These are phyloP conservation scores for Liriodendron chinense DNA, from an alignment of 164 flowering plant genomes.

Conservation along the genomic window DNA sequence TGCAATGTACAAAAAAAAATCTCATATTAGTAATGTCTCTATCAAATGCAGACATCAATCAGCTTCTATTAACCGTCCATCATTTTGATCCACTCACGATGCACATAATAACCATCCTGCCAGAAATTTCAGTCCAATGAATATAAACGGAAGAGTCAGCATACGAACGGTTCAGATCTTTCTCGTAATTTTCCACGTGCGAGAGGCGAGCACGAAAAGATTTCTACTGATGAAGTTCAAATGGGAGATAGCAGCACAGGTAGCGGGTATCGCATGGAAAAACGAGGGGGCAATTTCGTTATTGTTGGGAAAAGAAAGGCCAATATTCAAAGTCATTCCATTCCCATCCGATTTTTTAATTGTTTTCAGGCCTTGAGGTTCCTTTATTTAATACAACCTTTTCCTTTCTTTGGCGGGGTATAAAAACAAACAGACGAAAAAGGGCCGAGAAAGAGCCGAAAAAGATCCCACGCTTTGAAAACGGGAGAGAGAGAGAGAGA, in stretches of 20 bases:
- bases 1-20: too few species aligned
- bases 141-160: not conserved
- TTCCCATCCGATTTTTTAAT: not conserved
- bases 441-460: conserved; percentile 8
- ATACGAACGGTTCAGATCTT: not conserved
- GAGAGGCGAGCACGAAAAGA: too few species aligned
- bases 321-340: not conserved
- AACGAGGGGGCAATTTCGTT: not conserved
- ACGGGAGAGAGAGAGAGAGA: conserved; percentile 5
- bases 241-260: too few species aligned
- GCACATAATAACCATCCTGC: too few species aligned
- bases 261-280: not conserved
- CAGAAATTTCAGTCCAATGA: too few species aligned
- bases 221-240: too few species aligned
- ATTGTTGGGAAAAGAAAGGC: not conserved
- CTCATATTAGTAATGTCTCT: not conserved
- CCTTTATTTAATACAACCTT: conserved; percentile 9
- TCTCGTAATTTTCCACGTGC: not conserved
- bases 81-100: too few species aligned
- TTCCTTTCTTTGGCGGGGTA: conserved; percentile 28
- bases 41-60: not conserved
- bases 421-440: conserved; percentile 18
- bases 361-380: not conserved
- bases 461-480: conserved; percentile 14
- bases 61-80: too few species aligned